phyloP scores from a whole-genome alignment of 805 yeast genomes.

The Yarrowia phangngaensis region DNA sequence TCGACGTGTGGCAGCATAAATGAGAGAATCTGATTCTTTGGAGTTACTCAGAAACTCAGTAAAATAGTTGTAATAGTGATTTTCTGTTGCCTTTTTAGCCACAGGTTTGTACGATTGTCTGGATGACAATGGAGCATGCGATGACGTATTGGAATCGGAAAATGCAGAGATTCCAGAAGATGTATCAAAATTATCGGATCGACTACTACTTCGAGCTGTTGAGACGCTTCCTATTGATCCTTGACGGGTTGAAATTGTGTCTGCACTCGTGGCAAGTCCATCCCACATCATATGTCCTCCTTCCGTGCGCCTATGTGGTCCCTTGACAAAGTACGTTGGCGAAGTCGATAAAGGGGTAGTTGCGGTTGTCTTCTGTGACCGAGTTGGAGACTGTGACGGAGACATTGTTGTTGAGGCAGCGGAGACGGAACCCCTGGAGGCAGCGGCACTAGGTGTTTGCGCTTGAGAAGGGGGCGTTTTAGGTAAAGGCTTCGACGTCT shows the following conservation, averaged over 20 bases:
- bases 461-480: too few species aligned
- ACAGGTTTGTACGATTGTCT: constrained; percentile 11
- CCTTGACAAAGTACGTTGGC: constrained; percentile 2
- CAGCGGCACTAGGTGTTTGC: too few species aligned
- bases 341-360: background rate
- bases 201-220: constrained; percentile 5
- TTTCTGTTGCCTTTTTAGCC: constrained; percentile 12
- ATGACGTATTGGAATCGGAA: background rate
- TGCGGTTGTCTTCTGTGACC: background rate
- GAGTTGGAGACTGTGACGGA: too few species aligned
- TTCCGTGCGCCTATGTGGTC: constrained; percentile 13
- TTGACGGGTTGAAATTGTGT: constrained; percentile 12
- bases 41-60: constrained; percentile 30
- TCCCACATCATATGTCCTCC: constrained; percentile 27
- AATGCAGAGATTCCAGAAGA: too few species aligned
- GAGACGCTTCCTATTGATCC: too few species aligned
- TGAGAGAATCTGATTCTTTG: constrained; percentile 32
- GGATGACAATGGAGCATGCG: background rate
- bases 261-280: constrained; percentile 10
- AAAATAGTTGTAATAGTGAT: constrained; percentile 17
- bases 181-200: too few species aligned
- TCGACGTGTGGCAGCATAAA: constrained; percentile 35
- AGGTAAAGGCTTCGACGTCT: too few species aligned
- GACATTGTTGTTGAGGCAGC: too few species aligned
- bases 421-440: too few species aligned